Evolutionary conservation across 169 alveolate genomes (phyloP), one percentile per base, ranked within the genome.

Genomic region (Plasmodium knowlesi): DNA sequence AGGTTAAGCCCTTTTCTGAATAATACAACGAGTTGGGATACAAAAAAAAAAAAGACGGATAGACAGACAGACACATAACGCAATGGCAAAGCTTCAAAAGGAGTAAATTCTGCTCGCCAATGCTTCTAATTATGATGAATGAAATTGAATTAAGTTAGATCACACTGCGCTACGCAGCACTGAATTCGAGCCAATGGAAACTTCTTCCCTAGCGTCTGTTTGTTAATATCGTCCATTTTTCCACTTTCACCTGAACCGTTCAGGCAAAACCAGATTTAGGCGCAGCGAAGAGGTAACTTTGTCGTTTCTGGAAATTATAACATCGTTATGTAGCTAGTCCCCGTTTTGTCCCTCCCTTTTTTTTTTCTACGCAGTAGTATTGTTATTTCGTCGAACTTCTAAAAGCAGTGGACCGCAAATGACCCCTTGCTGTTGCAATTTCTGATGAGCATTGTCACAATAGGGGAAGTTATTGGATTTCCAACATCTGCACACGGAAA

Each of bases 391-490:
- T 54, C 97, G 76, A 4, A 93, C 91, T 84, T 96, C 97, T 32
- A 96, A 76, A 96, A 96, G 96, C 25, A 93, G 93, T 1, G 97
- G 97, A 3, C 97, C 98, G 70, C 96, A 94, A 81, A 96, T 88
- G 67, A 96, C 85, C 5, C 97, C 98, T 83, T 96, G 97, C 25
- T 85, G 93, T 78, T 96, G 97, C 81, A 97, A 93, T 70, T 83
- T 91, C 86, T 97, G 97, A 85, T 97, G 98, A 0, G 98, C 71
- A 96, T 97, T 97, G 88, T 97, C 98, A 94, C 98, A 97, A 9
- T 95, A 81, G n/a, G 98, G 98, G 82, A 97, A 97, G 81, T 95
- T 96, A 32, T 97, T 97, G 14, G 97, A 96, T 82, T 96, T 83
- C 98, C 98, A 96, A 80, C 98, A 96, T 46, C 98, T 93, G 94